These are phyloP conservation scores for Aspergillus texensis DNA, from an alignment of 2,329 filamentous ascomycete genomes.

Conservation along the genomic window DNA sequence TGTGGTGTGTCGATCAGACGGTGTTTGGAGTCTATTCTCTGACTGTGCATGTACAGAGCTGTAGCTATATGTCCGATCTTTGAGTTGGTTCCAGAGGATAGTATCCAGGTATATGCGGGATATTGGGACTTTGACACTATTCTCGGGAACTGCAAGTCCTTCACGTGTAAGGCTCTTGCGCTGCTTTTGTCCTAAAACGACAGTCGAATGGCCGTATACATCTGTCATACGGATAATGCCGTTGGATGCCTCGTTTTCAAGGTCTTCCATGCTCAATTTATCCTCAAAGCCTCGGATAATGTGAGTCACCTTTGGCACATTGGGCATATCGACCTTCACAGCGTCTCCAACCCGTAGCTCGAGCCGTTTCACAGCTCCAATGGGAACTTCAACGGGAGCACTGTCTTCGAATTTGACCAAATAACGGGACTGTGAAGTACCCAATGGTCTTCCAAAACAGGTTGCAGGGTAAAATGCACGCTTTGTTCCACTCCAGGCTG, in stretches of 20 bases:
- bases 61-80: conserved; percentile 42
- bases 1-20: conserved; percentile 42
- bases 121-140: conserved; percentile 47
- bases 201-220: conserved; percentile 45
- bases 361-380: conserved; percentile 45
- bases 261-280: conserved; percentile 34
- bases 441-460: conserved; percentile 53
- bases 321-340: conserved; percentile 49
- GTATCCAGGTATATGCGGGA: conserved; percentile 50
- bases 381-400: conserved; percentile 42
- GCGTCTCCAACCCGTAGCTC: conserved; percentile 49
- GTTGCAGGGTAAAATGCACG: conserved; percentile 63
- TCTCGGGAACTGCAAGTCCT: conserved; percentile 30
- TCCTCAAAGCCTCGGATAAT: conserved; percentile 46
- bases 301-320: conserved; percentile 47
- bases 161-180: conserved; percentile 44
- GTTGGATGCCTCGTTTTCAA: conserved; percentile 25
- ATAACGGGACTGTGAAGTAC: conserved; percentile 45
- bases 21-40: conserved; percentile 37
- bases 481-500: conserved; percentile 59
- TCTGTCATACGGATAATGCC: conserved; percentile 41
- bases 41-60: conserved; percentile 20
- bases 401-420: conserved; percentile 51
- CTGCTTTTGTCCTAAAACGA: conserved; percentile 46
- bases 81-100: conserved; percentile 50